Base-by-base conservation (phyloP, 352 stramenopile species). In the Pythium utonaiense region DNA sequence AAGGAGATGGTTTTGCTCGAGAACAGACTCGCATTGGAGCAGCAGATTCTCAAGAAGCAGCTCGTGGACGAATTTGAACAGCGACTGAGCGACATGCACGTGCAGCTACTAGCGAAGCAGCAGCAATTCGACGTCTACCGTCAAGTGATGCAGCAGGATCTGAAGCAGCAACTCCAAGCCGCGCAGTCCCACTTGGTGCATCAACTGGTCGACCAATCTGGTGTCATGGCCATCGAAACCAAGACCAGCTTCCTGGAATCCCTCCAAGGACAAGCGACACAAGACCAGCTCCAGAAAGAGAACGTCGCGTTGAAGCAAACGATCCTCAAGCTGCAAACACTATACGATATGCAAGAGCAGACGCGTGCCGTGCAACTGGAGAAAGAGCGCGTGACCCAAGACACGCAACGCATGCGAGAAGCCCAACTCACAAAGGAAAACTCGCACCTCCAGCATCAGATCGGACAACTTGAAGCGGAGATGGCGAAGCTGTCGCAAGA, bases 301-400 rank as follows among this genome's bases (percentile, higher is more conserved):
- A 93, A 89, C 42, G 65, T 79, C 10, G 55, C 69, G 17, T 69
- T 93, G 45, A 88, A 89, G 54, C 78, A 88, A 62, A 82, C 80
- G 10, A 54, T 91, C 12, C 54, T 91, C 7, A 87, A 84, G 33
- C 61, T 93, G 7, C 77, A 88, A n/a, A 69, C 83, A 14, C 57
- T 91, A 14, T 71, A 78, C 19, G 70, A 80, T 24, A 84, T 88
- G 68, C 78, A 90, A 42, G 73, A 83, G 24, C 69, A 88, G 30
- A 77, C 62, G 12, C 73, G 79, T 4, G 55, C 52, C 17, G 63
- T 69, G 2, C 66, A 62, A 4, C 59, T 53, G 24, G 80, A 89
- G 21, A 71, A 79, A 8, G 75, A 86, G 54, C 38, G 66, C 10
- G 47, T 73, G n/a, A 40, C 76, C 3, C 58, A 69, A 0, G 69